Evolutionary conservation across 148 eudicot genomes (phyloP), one percentile per base, ranked within the genome.

Genomic region (Rhododendron simsii): DNA sequence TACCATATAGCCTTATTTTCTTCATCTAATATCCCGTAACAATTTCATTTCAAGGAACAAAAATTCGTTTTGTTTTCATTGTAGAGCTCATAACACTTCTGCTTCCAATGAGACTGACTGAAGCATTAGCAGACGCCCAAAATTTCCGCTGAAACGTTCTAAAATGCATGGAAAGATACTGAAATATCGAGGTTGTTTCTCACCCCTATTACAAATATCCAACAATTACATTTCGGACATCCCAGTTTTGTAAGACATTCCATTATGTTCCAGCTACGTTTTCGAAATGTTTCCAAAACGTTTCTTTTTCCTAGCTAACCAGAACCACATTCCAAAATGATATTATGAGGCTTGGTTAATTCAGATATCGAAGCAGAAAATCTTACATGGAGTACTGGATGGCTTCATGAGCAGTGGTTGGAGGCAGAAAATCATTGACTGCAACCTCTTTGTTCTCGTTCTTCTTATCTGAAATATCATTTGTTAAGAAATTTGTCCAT

Each of bases 351-450:
- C 67, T 63, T 23, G 71, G 26, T 61, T 1, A 10, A n/a, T 65
- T 65, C 13, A 65, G 73, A 2, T 67, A 35, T 74, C 21, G 0
- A 21, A 16, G 15, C 1, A 76, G 12, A 45, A 84, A 39, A 57
- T 59, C 94, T 93, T 92, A 93, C 95, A 93, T 93, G 83, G 95
- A 93, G 89, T 93, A 83, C 84, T 93, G 95, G 78, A 93, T 93
- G 75, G 93, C 93, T 28, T 91, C 94, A 53, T 85, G 77, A 69
- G 95, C 95, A 50, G 90, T 86, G 21, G 67, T 41, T 55, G 95
- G 80, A 83, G 94, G 94, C 84, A 93, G 84, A 86, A 93, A 91
- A 26, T 89, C 93, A 86, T 92, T 78, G 41, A 90, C 93, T 16
- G 92, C 93, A 16, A 92, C 93, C 89, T 92, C 92, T 86, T 92